Evolutionary conservation across 257 asterid species (phyloP), one percentile per base, ranked within the genome.

Genomic region (Thymus mandschuricus): DNA sequence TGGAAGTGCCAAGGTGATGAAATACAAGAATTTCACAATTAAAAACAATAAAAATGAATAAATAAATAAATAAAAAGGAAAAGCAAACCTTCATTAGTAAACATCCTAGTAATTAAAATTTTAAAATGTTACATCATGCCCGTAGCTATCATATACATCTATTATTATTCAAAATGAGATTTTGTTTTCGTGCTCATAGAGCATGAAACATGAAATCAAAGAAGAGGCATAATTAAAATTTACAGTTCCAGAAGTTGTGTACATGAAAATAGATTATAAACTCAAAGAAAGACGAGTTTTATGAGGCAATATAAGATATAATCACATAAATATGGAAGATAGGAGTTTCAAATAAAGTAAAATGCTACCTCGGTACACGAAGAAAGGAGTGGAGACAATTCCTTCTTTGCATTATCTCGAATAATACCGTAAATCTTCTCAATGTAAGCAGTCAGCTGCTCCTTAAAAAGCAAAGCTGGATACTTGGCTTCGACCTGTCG

Each of bases 391-490:
- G 87, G 73, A 5, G 86, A 65, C 72, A 92, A 74, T 51, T 92
- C 96, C 70, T 69, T 88, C 82, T 86, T 92, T 79, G 86, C 64
- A 71, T 88, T 84, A 60, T 92, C 98, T 67, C 96, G 87, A 79
- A 88, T 75, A 77, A 92, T 88, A 74, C 98, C 98, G 45, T 82
- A 92, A 10, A 90, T 88, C 83, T 88, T 92, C 75, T 90, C 97
- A 27, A 92, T 88, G 70, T 92, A 92, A 71, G 96, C 97, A 68
- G 86, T 86, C 70, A 92, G 89, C 79, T 92, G 98, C 78, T 85
- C 88, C 89, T 92, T 87, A 83, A 92, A 92, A 76, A 92, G 92
- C 70, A 83, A 51, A 80, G 98, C 98, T 6, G 98, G 97, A 79
- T 82, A 81, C 81, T 88, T 88, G 75, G 95, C 88, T 76, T 92